Conservation (phyloP, 108 stramenopile genomes). For the Schizochytrium sp. region DNA sequence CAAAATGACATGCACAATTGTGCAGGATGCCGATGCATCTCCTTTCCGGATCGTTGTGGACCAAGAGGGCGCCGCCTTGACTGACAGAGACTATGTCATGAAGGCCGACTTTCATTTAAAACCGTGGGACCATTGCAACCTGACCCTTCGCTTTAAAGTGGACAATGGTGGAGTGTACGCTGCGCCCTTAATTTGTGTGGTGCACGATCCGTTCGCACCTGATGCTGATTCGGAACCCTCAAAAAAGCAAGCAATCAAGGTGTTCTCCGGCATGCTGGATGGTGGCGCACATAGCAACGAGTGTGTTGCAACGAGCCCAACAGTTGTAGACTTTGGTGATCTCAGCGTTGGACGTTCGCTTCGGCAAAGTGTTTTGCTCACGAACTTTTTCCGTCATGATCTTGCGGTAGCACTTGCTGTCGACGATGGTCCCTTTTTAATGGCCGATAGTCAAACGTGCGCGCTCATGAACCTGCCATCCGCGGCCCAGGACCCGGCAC, state of each 20-base stretch:
- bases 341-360: background rate
- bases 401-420: background rate
- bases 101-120: background rate
- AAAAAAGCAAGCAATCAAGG: background rate
- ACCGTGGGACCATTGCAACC: background rate
- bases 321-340: background rate
- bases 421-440: background rate
- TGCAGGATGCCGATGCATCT: background rate
- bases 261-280: background rate
- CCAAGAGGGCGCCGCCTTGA: too few species aligned
- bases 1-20: background rate
- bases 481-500: background rate
- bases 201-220: background rate
- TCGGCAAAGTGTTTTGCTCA: background rate
- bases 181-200: background rate
- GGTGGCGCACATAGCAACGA: background rate
- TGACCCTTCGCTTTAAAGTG: background rate
- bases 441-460: background rate
- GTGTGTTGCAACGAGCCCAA: background rate
- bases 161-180: background rate
- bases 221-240: background rate
- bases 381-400: background rate
- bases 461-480: background rate
- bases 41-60: background rate
- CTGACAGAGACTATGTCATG: too few species aligned